Conservation (phyloP, 495 filamentous ascomycete species). For the Pyrenula massariospora region DNA sequence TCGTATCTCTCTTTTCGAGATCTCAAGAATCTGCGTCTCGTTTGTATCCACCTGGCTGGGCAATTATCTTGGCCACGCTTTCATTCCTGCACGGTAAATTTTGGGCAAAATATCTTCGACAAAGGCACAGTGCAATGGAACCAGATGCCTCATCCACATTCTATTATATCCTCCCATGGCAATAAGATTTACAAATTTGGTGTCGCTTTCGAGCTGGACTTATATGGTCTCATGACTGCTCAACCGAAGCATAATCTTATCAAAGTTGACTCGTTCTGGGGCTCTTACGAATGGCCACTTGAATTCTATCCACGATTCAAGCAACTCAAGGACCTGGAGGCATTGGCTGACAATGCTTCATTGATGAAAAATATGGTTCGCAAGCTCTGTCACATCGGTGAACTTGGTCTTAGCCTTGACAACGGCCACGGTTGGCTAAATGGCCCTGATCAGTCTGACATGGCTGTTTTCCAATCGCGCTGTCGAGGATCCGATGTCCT, state of each 20-base stretch:
- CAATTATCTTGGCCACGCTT: slow-evolving; percentile 35
- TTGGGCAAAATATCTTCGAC: slow-evolving; percentile 18
- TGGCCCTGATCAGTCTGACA: slow-evolving; percentile 24
- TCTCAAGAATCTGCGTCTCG: slow-evolving; percentile 37
- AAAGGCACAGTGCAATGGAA: slow-evolving; percentile 21
- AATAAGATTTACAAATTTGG: slow-evolving; percentile 36
- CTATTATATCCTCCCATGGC: slow-evolving; percentile 37
- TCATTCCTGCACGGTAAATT: slow-evolving; percentile 37
- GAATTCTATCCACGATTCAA: slow-evolving; percentile 34
- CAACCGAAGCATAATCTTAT: slow-evolving; percentile 1
- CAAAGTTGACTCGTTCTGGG: slow-evolving; percentile 30
- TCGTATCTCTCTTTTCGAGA: slow-evolving; percentile 31
- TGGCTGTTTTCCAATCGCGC: not conserved
- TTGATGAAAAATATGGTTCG: slow-evolving; percentile 35
- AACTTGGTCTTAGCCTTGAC: slow-evolving; percentile 43
- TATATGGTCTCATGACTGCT: not conserved
- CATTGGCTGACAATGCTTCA: slow-evolving; percentile 37
- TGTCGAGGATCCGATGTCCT: not conserved
- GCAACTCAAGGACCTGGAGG: slow-evolving; percentile 33
- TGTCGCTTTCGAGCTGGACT: slow-evolving; percentile 41
- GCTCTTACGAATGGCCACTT: slow-evolving; percentile 38
- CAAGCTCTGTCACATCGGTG: slow-evolving; percentile 23
- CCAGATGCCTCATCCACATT: not conserved
- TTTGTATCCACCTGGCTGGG: slow-evolving; percentile 37
- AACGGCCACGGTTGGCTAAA: slow-evolving; percentile 44